phyloP scores from a whole-genome alignment of 139 green algal species.

The Spirogloea muscicola region DNA sequence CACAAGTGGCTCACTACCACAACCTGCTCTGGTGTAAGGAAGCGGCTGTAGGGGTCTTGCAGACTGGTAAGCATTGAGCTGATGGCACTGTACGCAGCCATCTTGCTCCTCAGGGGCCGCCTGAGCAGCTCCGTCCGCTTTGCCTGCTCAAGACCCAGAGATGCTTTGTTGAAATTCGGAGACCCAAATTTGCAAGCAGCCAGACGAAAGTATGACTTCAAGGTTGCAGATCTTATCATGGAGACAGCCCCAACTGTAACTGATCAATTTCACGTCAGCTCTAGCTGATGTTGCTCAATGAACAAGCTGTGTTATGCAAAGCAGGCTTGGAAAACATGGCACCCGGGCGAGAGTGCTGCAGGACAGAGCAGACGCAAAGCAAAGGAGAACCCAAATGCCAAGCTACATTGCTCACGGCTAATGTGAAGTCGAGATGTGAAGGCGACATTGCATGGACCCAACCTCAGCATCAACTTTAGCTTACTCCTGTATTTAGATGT shows the following conservation, averaged over 20 bases:
- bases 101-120: slow-evolving; percentile 11
- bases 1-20: no score
- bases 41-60: slow-evolving; percentile 85
- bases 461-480: no score
- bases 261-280: not conserved
- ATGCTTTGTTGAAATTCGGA: not conserved
- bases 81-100: slow-evolving; percentile 41
- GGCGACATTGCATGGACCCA: not conserved
- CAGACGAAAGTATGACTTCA: not conserved
- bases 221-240: not conserved
- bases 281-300: not conserved
- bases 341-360: not conserved
- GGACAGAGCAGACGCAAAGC: not conserved
- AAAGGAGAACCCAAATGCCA: not conserved
- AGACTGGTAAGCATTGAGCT: slow-evolving; percentile 65
- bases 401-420: not conserved
- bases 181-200: not conserved
- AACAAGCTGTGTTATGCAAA: not conserved
- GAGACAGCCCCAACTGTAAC: not conserved
- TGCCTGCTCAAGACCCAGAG: slow-evolving; percentile 1
- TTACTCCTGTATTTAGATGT: not conserved
- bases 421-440: not conserved
- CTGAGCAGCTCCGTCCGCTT: slow-evolving; percentile 6
- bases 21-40: slow-evolving; percentile 61
- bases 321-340: not conserved